A percentile compares a stretch with the other conserved stretches of the same genome.
Evolutionary conservation across 2,329 filamentous ascomycete genomes (phyloP).

Genomic region (Fusarium multiceps): DNA sequence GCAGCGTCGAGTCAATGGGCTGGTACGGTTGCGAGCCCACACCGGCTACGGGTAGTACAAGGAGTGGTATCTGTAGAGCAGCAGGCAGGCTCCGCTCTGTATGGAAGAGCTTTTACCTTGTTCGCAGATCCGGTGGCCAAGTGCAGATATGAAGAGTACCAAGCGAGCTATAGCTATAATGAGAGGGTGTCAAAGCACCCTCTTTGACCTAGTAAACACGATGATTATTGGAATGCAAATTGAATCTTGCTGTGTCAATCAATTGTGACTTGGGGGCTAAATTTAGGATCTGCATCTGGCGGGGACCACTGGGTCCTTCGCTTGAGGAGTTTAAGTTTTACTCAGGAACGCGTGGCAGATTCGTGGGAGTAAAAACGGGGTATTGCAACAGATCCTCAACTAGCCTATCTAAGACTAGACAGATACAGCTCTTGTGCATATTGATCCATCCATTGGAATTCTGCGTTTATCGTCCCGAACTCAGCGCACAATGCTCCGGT

Average conservation of each 20-base stretch:
- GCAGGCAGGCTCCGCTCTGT: constrained; percentile 17
- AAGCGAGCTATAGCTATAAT: constrained; percentile 36
- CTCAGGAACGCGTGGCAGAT: constrained; percentile 31
- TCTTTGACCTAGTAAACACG: constrained; percentile 40
- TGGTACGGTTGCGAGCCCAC: constrained; percentile 16
- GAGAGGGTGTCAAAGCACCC: constrained; percentile 26
- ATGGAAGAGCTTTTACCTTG: constrained; percentile 20
- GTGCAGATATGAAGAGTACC: constrained; percentile 35
- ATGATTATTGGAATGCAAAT: constrained; percentile 44
- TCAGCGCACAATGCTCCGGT: neutral
- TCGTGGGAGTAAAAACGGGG: constrained; percentile 17
- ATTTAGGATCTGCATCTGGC: constrained; percentile 14
- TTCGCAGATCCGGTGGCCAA: constrained; percentile 25
- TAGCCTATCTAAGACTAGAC: constrained; percentile 17
- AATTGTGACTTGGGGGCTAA: constrained; percentile 8
- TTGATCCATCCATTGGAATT: neutral
- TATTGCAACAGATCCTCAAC: constrained; percentile 28
- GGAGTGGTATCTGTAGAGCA: constrained; percentile 20
- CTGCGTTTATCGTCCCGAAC: neutral
- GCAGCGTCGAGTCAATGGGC: constrained; percentile 17
- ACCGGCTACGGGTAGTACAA: neutral
- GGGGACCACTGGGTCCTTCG: constrained; percentile 5
- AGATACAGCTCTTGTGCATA: neutral
- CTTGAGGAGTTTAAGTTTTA: constrained; percentile 16
- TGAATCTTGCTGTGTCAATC: neutral